Conservation (phyloP, 768 basidiomycete species). For the Hortiboletus campestris region DNA sequence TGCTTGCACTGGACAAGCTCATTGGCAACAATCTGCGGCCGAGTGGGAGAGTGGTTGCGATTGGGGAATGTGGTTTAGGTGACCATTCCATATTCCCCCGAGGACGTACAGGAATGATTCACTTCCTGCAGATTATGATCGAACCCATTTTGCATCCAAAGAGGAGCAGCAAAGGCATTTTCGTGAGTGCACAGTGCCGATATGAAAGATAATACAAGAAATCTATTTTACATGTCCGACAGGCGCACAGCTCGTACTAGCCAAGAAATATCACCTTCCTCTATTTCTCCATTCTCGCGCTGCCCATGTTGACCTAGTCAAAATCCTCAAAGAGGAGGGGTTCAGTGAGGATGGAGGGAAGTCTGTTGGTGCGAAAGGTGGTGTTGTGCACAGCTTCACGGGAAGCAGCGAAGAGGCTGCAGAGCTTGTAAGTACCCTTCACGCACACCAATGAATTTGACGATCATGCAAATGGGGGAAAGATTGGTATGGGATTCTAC, state of each 20-base stretch:
- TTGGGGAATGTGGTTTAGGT: conserved; percentile 85
- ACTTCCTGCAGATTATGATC: conserved; percentile 62
- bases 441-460: neutral
- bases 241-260: conserved; percentile 60
- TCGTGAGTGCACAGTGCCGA: conserved; percentile 38
- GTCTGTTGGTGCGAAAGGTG: conserved; percentile 57
- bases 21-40: conserved; percentile 49
- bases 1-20: conserved; percentile 55
- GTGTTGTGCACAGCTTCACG: conserved; percentile 84
- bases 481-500: conserved; percentile 70
- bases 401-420: conserved; percentile 59
- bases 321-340: conserved; percentile 62
- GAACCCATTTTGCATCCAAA: conserved; percentile 59
- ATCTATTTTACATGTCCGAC: neutral
- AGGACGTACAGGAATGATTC: neutral
- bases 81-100: neutral
- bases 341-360: conserved; percentile 57
- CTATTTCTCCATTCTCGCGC: conserved; percentile 80
- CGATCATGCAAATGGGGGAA: neutral
- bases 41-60: conserved; percentile 59
- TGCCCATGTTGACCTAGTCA: conserved; percentile 69
- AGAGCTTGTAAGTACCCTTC: conserved; percentile 56
- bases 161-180: conserved; percentile 65
- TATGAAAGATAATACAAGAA: neutral
- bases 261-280: conserved; percentile 70